Evolutionary conservation across 2,329 filamentous ascomycete genomes (phyloP).

Genomic region (Penicillium nordicum): DNA sequence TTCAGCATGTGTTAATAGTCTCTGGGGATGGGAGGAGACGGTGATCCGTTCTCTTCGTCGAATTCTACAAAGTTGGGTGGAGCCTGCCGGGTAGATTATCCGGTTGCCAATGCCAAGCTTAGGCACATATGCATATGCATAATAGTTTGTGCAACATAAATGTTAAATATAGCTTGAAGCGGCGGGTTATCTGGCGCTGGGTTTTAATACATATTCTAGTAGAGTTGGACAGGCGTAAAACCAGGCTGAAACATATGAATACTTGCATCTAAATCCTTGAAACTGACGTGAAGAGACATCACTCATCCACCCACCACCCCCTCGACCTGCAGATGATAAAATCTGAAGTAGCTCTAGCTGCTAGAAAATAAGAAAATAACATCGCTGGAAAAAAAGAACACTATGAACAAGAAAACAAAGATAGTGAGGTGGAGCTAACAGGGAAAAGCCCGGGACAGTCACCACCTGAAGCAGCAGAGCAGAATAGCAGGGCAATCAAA

Average conservation of each 20-base stretch:
- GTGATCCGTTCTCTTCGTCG: not conserved
- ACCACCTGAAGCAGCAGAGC: slow-evolving; percentile 14
- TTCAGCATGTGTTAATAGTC: slow-evolving; percentile 1
- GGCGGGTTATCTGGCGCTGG: not conserved
- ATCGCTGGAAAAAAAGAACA: slow-evolving; percentile 17
- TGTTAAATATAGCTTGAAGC: not conserved
- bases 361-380: slow-evolving; percentile 5
- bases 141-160: too few species aligned
- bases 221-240: not conserved
- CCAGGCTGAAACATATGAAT: not conserved
- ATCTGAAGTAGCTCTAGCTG: slow-evolving; percentile 12
- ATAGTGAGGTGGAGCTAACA: not conserved
- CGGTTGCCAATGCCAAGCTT: not conserved
- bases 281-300: slow-evolving; percentile 17
- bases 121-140: too few species aligned
- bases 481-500: slow-evolving; percentile 13
- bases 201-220: not conserved
- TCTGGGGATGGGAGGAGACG: not conserved
- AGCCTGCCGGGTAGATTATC: not conserved
- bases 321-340: slow-evolving; percentile 9
- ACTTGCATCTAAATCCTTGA: slow-evolving; percentile 8
- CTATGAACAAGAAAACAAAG: slow-evolving; percentile 23
- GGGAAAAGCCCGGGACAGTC: slow-evolving; percentile 1
- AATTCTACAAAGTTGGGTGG: not conserved
- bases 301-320: slow-evolving; percentile 16